Evolutionary conservation across 2,329 filamentous ascomycete species (phyloP).

Genomic region (Claviceps spartinae): DNA sequence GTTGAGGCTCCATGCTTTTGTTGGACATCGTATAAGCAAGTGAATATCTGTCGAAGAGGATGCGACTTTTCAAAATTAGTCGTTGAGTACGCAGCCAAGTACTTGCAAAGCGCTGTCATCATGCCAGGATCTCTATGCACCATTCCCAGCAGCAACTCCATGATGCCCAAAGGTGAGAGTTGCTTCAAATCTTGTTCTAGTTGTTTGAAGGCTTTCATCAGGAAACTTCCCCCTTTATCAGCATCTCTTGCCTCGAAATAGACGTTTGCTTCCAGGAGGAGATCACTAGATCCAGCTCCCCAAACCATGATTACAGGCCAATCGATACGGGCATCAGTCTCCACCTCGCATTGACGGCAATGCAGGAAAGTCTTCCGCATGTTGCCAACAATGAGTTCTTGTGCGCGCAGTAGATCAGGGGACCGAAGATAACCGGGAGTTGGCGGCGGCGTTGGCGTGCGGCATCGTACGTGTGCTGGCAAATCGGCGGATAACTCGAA

Average conservation of each 20-base stretch:
- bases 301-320: conserved; percentile 30
- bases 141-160: conserved; percentile 30
- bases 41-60: conserved; percentile 29
- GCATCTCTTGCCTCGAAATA: conserved; percentile 27
- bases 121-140: conserved; percentile 29
- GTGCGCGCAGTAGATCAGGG: conserved; percentile 28
- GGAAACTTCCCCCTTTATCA: conserved; percentile 24
- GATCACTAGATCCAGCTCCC: conserved; percentile 30
- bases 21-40: conserved; percentile 29
- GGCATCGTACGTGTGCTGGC: conserved; percentile 29
- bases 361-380: conserved; percentile 31
- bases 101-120: conserved; percentile 33
- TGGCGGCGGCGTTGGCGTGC: conserved; percentile 30
- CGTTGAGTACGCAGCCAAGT: conserved; percentile 28
- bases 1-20: conserved; percentile 29
- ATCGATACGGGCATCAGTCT: conserved; percentile 23
- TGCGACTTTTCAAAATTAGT: conserved; percentile 30
- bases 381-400: conserved; percentile 29
- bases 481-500: conserved; percentile 29
- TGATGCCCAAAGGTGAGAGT: conserved; percentile 28
- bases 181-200: conserved; percentile 29
- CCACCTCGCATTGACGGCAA: conserved; percentile 28
- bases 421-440: conserved; percentile 28
- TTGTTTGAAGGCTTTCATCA: conserved; percentile 30
- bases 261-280: conserved; percentile 30